Percentiles rank a stretch among this genome's conserved stretches.
Evolutionary conservation across 1,139 yeast genomes (phyloP).

Genomic region (Sugiyamaella japonica): DNA sequence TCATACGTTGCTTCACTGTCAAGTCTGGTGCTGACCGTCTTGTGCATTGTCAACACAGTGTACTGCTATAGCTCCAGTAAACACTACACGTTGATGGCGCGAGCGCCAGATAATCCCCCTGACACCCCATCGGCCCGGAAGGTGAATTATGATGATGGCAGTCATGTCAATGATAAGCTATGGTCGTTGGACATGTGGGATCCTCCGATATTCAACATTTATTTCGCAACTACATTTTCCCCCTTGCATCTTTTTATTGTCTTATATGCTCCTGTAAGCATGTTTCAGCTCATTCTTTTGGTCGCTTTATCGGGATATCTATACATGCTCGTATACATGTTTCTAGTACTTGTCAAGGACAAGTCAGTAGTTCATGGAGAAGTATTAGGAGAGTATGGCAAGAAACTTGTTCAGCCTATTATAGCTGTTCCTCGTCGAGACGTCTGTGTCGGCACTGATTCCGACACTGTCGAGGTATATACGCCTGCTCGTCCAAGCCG

Average conservation of each 20-base stretch:
- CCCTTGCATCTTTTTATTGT: slow-evolving; percentile 53
- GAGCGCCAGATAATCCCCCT: slow-evolving; percentile 43
- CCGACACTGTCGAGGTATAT: slow-evolving; percentile 42
- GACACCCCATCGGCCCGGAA: slow-evolving; percentile 45
- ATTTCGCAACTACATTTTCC: slow-evolving; percentile 54
- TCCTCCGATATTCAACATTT: slow-evolving; percentile 54
- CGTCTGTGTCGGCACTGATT: slow-evolving; percentile 60
- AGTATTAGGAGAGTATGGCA: slow-evolving; percentile 62
- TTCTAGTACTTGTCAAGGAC: slow-evolving; percentile 54
- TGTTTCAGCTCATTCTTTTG: slow-evolving; percentile 40
- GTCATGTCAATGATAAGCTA: slow-evolving; percentile 24
- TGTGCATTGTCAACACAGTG: slow-evolving; percentile 39
- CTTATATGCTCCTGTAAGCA: slow-evolving; percentile 46
- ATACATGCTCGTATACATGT: slow-evolving; percentile 47
- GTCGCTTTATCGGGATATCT: slow-evolving; percentile 46
- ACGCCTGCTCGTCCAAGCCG: slow-evolving; percentile 44
- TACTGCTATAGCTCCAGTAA: slow-evolving; percentile 41
- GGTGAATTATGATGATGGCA: slow-evolving; percentile 31
- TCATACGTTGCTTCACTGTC: slow-evolving; percentile 19
- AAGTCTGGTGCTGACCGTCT: slow-evolving; percentile 19
- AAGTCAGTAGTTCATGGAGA: slow-evolving; percentile 62
- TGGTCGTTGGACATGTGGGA: slow-evolving; percentile 63
- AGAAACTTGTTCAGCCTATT: slow-evolving; percentile 65
- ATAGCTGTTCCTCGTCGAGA: slow-evolving; percentile 57
- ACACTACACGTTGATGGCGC: slow-evolving; percentile 46